Evolutionary conservation across 129 eudicot species (phyloP).

Genomic region (Gnaphalium uliginosum): DNA sequence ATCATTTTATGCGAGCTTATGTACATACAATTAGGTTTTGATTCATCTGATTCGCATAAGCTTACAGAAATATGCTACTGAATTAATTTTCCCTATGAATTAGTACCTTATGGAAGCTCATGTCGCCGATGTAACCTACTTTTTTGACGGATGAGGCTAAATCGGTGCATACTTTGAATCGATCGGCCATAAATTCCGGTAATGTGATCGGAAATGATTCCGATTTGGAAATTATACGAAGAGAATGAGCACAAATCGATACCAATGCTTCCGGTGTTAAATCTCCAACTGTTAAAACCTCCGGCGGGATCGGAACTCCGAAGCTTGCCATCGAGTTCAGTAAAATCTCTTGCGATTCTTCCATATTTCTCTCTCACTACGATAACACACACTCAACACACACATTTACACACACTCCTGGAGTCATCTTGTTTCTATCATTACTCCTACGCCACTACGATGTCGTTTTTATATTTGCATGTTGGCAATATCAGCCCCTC

Average conservation of each 20-base stretch:
- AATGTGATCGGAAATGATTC: conserved; percentile 45
- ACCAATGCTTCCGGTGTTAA: conserved; percentile 50
- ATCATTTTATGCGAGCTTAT: no score
- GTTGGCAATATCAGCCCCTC: no score
- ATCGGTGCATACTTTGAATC: conserved; percentile 56
- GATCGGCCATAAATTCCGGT: conserved; percentile 65
- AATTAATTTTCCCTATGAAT: neutral
- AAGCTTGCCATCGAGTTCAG: conserved; percentile 50
- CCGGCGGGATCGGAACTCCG: conserved; percentile 60
- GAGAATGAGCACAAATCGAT: conserved; percentile 49
- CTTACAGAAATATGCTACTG: neutral
- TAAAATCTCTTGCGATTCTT: conserved; percentile 57
- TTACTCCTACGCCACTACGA: neutral
- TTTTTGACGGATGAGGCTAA: conserved; percentile 52
- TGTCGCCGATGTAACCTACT: conserved; percentile 53
- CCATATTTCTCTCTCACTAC: conserved; percentile 35
- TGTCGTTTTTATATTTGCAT: neutral
- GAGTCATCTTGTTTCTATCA: conserved; percentile 30
- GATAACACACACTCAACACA: conserved; percentile 22
- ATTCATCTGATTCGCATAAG: neutral
- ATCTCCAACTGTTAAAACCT: conserved; percentile 36
- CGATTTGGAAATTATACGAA: conserved; percentile 39
- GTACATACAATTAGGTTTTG: no score
- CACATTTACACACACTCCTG: neutral
- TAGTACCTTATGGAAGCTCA: conserved; percentile 65